Evolutionary conservation across 2,329 filamentous ascomycete genomes (phyloP), one percentile per base, ranked within the genome.

Genomic region (Coniochaeta hoffmannii): DNA sequence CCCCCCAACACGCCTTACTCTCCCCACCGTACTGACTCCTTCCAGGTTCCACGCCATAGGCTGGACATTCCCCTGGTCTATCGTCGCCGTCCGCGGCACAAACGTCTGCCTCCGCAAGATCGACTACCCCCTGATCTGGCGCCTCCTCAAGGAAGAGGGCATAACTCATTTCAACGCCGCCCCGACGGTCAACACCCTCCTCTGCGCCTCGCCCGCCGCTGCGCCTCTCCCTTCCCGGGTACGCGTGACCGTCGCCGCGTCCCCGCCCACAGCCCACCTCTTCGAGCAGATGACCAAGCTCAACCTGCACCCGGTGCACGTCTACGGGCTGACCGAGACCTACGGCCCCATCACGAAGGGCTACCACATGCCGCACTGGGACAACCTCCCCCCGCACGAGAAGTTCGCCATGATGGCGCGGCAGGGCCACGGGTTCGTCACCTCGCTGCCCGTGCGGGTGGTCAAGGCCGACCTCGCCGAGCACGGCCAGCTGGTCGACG

Each of bases 81-180:
- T 97, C n/a, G 95, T 90, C 11, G 90, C 91, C 1, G 91, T 94
- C 4, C 80, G 94, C 58, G 94, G 93, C n/a, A 95, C 93, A 3
- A 91, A 97, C 69, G 91, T 96, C 68, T 97, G 92, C 65, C 77
- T 99, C 17, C 83, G 94, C 58, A 97, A 96, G 75, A 90, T 99
- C 61, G 91, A 97, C 71, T 99, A 99, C 67, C 84, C 89, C 0
- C 78, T 93, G 57, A 96, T 99, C 58, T 99, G 94, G 94, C 81
- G 82, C 51, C 74, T 99, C 4, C 75, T 99, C 32, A 95, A 91
- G 65, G 82, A 90, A 53, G 89, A 97, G 70, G 77, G 82, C 7
- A 88, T 99, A 60, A 97, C 91, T 0, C 94, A 99, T 71, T 97
- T 95, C 75, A 96, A 93, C 66, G 93, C 93, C 1, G 94, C 93